These are phyloP conservation scores for Candida sithepensis DNA, from an alignment of 805 yeast species.

Conservation along the genomic window DNA sequence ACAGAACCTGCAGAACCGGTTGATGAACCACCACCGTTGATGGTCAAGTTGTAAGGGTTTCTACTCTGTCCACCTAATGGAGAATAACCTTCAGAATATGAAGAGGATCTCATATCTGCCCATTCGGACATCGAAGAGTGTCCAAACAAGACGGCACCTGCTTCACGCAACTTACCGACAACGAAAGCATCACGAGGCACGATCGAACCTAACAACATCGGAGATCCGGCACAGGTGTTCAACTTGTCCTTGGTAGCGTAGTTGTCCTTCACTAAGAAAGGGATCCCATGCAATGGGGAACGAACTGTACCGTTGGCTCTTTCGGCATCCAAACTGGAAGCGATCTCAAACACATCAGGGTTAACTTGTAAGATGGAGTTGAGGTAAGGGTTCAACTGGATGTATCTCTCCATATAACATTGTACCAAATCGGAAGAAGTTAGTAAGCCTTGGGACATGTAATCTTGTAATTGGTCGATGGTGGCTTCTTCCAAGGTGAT, in stretches of 20 bases:
- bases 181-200: constrained; percentile 31
- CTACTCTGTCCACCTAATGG: constrained; percentile 28
- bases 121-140: constrained; percentile 29
- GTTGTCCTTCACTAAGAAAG: constrained; percentile 29
- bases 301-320: constrained; percentile 21
- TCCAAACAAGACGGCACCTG: constrained; percentile 29
- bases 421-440: constrained; percentile 21
- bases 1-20: constrained; percentile 29
- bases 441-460: constrained; percentile 19
- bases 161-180: constrained; percentile 24
- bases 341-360: constrained; percentile 26
- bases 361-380: constrained; percentile 23
- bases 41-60: constrained; percentile 26
- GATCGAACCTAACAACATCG: constrained; percentile 23
- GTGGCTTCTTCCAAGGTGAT: constrained; percentile 29
- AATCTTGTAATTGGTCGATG: constrained; percentile 27
- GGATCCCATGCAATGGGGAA: constrained; percentile 29
- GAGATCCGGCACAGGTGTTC: constrained; percentile 26
- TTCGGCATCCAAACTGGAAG: constrained; percentile 22
- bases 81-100: constrained; percentile 29
- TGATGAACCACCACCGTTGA: constrained; percentile 28
- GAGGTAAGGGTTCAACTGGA: constrained; percentile 24
- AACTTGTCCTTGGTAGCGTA: constrained; percentile 27
- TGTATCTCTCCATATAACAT: constrained; percentile 25
- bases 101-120: constrained; percentile 29